Conservation (phyloP, 768 basidiomycete genomes). For the Suillus brevipes region DNA sequence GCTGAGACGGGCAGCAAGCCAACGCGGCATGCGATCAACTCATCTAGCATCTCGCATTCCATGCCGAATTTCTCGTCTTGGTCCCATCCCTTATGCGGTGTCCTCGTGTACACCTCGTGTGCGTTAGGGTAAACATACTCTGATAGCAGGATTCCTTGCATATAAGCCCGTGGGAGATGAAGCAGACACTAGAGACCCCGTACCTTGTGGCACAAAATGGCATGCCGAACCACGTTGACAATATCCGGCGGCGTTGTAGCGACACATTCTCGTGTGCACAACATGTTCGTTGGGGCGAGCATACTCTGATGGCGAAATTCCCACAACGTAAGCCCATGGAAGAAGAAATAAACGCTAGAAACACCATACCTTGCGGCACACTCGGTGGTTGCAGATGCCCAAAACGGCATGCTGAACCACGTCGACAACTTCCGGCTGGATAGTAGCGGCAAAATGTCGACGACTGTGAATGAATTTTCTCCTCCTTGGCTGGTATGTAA, state of each 20-base stretch:
- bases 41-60: no score
- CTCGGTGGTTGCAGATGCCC: constrained; percentile 13
- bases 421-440: constrained; percentile 27
- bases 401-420: constrained; percentile 30
- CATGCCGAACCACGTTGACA: constrained; percentile 31
- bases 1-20: constrained; percentile 83
- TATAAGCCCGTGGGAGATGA: neutral
- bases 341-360: neutral
- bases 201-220: constrained; percentile 18
- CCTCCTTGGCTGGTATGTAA: neutral
- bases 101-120: neutral
- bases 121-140: neutral
- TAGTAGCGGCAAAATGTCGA: constrained; percentile 25
- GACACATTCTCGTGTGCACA: neutral
- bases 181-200: neutral
- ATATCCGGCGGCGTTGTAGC: constrained; percentile 18
- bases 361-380: neutral
- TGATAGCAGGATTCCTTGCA: neutral
- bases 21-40: constrained; percentile 90
- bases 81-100: neutral
- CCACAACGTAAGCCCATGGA: neutral
- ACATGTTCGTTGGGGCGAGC: neutral
- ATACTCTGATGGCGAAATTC: neutral
- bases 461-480: neutral
- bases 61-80: no score